These are phyloP conservation scores for Paradendryphiella salina DNA, from an alignment of 2,329 filamentous ascomycete genomes.

Conservation along the genomic window DNA sequence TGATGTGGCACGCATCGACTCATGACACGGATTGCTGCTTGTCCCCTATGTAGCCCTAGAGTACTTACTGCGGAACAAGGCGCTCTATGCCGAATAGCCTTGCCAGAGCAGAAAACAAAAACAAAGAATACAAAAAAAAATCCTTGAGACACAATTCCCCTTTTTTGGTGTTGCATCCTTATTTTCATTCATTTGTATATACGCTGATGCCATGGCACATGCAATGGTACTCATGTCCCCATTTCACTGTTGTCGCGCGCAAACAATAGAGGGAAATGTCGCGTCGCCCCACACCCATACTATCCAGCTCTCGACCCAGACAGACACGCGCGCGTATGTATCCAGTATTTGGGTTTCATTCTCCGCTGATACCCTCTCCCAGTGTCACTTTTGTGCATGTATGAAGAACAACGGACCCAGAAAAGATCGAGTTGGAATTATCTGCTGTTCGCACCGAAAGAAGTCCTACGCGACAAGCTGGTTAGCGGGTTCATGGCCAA, in stretches of 20 bases:
- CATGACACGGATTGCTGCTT: no score
- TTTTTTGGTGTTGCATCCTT: background rate
- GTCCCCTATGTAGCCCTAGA: no score
- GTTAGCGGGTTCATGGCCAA: slow-evolving; percentile 10
- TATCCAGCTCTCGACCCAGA: slow-evolving; percentile 18
- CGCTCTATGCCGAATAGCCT: background rate
- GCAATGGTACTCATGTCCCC: slow-evolving; percentile 8
- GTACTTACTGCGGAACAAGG: no score
- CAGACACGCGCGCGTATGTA: slow-evolving; percentile 23
- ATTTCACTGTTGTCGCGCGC: slow-evolving; percentile 14
- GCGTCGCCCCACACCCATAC: slow-evolving; percentile 14
- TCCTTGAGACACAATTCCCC: no score
- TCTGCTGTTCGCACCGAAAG: slow-evolving; percentile 16
- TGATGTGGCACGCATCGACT: no score
- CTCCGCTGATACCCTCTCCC: slow-evolving; percentile 2
- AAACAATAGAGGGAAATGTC: background rate
- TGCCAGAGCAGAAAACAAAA: background rate
- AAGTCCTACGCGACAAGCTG: slow-evolving; percentile 10
- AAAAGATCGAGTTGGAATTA: background rate
- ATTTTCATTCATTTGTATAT: background rate
- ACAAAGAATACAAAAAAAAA: background rate
- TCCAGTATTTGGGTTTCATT: background rate
- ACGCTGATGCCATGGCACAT: slow-evolving; percentile 20
- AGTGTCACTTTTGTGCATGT: slow-evolving; percentile 32
- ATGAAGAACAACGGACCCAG: slow-evolving; percentile 20